Evolutionary conservation across 257 asterid species (phyloP), one percentile per base, ranked within the genome.

Genomic region (Nemophila menziesii): DNA sequence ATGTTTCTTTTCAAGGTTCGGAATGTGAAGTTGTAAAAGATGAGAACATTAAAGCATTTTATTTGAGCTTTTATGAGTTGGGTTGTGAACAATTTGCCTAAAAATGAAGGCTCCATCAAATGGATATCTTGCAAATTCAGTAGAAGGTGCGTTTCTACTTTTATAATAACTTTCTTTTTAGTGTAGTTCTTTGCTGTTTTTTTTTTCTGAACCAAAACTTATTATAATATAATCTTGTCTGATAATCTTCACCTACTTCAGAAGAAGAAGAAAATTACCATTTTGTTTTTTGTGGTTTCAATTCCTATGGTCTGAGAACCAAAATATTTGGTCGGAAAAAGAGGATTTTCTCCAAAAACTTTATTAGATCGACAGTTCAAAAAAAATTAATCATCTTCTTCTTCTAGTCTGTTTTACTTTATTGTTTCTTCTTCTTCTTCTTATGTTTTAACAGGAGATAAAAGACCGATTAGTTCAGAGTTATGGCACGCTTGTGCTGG

Each of bases 401-500:
- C 41, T 2, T 15, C 20, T 16, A 13, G n/a, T n/a, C n/a, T n/a
- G n/a, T n/a, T 24, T 16, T 22, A 33, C 20, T 19, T 18, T 24
- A 55, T 10, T 27, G 17, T 43, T 20, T 38, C 17, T 38, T 23
- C 15, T 62, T 17, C 40, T 7, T 34, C 24, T 21, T 23, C 41
- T 56, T 54, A n/a, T 40, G 47, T 46, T 22, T 19, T 27, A 49
- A 41, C 73, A 79, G 95, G 93, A 17, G 93, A 76, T 44, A 67
- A 75, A 51, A 89, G 72, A 74, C 62, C 71, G 64, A 83, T 83
- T 18, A 73, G 80, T 73, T 89, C 97, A n/a, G 95, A 89, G 71
- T 58, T 89, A 70, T 89, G 97, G 97, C 95, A 89, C 57, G 97
- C 97, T 49, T 89, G 97, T 64, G 97, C 97, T 16, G 97, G 97